A percentile compares a stretch with the other conserved stretches of the same genome.
Evolutionary conservation across 306 rosid species (phyloP).

Genomic region (Fragaria vesca): DNA sequence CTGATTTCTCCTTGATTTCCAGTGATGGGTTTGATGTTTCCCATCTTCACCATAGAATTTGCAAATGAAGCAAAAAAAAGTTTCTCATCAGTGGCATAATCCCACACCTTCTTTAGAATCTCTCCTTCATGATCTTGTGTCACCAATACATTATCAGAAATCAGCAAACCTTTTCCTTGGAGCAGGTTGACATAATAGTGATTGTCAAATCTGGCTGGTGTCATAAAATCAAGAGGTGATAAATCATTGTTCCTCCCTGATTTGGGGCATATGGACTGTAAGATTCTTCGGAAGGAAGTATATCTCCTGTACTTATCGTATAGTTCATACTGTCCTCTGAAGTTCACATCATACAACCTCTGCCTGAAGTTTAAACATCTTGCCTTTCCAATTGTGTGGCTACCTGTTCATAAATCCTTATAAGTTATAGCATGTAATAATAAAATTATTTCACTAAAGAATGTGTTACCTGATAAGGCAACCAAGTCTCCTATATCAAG

Average conservation of each 20-base stretch:
- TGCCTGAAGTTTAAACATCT: conserved; percentile 74
- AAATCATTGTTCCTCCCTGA: conserved; percentile 50
- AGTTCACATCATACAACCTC: conserved; percentile 50
- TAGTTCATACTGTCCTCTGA: conserved; percentile 28
- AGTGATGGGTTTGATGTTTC: conserved; percentile 68
- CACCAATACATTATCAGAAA: conserved; percentile 69
- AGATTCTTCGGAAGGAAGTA: conserved; percentile 53
- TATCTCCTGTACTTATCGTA: conserved; percentile 59
- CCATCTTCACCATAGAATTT: conserved; percentile 78
- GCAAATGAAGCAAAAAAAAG: conserved; percentile 68
- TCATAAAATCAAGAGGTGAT: conserved; percentile 66
- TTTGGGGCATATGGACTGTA: conserved; percentile 69
- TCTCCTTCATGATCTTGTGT: conserved; percentile 53
- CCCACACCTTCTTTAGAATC: conserved; percentile 53
- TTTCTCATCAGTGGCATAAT: conserved; percentile 60
- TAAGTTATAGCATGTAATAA: background rate
- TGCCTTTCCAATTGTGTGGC: conserved; percentile 91
- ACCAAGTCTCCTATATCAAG: conserved; percentile 68
- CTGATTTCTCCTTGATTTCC: conserved; percentile 67
- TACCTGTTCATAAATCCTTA: conserved; percentile 38
- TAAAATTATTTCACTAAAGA: background rate
- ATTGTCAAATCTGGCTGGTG: conserved; percentile 76
- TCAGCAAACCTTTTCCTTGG: conserved; percentile 69
- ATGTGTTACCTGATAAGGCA: conserved; percentile 57
- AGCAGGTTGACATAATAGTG: conserved; percentile 70